These are phyloP conservation scores for Oidium heveae DNA, from an alignment of 2,329 filamentous ascomycete species.

Conservation along the genomic window DNA sequence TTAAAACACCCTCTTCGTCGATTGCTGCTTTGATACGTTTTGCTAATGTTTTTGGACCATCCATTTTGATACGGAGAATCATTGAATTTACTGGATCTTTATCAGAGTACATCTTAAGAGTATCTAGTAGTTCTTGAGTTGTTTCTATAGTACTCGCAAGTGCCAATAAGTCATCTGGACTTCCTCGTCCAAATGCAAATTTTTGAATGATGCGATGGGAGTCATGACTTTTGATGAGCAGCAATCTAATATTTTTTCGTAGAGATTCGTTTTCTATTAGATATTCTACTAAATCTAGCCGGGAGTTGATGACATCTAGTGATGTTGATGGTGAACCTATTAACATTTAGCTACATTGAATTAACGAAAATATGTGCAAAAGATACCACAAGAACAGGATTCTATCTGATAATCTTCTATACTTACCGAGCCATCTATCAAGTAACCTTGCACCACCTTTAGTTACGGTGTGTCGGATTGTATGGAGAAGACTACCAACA, in stretches of 20 bases:
- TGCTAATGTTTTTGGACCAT: constrained; percentile 42
- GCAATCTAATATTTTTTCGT: constrained; percentile 38
- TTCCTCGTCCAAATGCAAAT: constrained; percentile 77
- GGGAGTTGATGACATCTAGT: constrained; percentile 46
- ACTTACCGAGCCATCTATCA: constrained; percentile 52
- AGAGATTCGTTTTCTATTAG: constrained; percentile 43
- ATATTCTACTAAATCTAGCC: constrained; percentile 58
- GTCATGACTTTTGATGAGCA: constrained; percentile 58
- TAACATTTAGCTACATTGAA: neutral
- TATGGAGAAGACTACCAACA: constrained; percentile 69
- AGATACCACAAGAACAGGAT: no score
- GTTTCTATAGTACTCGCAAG: constrained; percentile 59
- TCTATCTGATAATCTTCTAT: neutral
- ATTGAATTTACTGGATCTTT: constrained; percentile 20
- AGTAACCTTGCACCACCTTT: constrained; percentile 73
- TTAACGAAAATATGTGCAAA: neutral
- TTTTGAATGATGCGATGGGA: constrained; percentile 79
- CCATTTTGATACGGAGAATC: constrained; percentile 34
- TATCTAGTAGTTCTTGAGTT: constrained; percentile 36
- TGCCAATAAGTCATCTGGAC: constrained; percentile 69
- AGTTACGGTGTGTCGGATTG: constrained; percentile 71
- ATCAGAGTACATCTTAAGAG: constrained; percentile 16
- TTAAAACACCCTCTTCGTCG: constrained; percentile 72
- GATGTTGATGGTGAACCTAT: constrained; percentile 67
- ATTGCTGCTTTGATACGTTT: constrained; percentile 50